Conservation (phyloP, 1,284 basidiomycete genomes). For the Ustilago lituana region DNA sequence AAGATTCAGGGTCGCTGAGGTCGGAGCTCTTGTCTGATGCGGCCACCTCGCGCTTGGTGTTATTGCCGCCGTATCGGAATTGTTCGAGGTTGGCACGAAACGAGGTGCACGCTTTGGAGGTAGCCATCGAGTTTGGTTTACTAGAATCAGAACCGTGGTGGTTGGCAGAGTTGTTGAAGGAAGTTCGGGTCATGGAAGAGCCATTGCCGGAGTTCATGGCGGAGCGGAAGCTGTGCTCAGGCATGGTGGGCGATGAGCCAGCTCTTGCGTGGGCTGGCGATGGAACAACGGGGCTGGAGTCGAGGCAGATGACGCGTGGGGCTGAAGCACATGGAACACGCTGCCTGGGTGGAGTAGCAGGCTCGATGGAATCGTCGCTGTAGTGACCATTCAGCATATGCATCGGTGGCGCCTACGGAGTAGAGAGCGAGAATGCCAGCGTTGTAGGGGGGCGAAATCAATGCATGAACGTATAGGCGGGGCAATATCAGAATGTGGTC, state of each 20-base stretch:
- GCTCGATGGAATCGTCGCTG: constrained; percentile 46
- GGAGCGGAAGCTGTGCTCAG: constrained; percentile 29
- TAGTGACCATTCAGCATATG: constrained; percentile 28
- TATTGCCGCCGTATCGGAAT: constrained; percentile 28
- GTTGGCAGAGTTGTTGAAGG: constrained; percentile 12
- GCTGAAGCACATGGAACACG: constrained; percentile 8
- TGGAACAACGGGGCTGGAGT: constrained; percentile 33
- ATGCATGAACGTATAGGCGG: no score
- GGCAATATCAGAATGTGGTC: no score
- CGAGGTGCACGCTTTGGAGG: not conserved
- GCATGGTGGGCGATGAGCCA: constrained; percentile 4
- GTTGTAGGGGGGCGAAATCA: no score
- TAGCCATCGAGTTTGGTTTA: not conserved
- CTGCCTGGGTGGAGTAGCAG: constrained; percentile 32
- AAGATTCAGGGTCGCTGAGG: constrained; percentile 35
- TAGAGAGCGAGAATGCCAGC: no score
- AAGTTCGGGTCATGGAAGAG: constrained; percentile 32
- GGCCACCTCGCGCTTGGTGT: constrained; percentile 8
- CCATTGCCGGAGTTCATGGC: constrained; percentile 29
- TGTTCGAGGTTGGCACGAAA: constrained; percentile 39
- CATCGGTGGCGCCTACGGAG: no score
- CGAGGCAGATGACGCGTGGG: constrained; percentile 31
- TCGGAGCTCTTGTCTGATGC: constrained; percentile 41
- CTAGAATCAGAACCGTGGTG: constrained; percentile 8
- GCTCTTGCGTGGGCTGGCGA: constrained; percentile 4